A percentile compares a stretch with the other conserved stretches of the same genome.
Evolutionary conservation across 345 rosid species (phyloP).

Genomic region (Boechera stricta): DNA sequence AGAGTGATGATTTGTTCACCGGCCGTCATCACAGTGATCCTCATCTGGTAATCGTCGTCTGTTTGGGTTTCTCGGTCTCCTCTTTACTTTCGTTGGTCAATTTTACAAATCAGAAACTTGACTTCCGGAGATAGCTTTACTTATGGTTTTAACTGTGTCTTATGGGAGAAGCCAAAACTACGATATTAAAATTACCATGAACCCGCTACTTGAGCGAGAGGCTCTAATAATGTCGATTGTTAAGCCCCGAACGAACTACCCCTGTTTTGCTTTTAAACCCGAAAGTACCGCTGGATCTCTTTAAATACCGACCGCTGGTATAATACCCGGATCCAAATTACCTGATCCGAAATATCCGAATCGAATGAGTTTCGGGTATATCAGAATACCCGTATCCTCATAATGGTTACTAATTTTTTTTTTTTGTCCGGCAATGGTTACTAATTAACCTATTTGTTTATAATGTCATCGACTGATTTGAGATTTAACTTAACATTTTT

Average conservation of each 20-base stretch:
- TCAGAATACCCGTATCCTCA: neutral
- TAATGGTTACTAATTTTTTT: neutral
- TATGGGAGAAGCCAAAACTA: slow-evolving; percentile 24
- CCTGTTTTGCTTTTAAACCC: neutral
- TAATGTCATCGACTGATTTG: neutral
- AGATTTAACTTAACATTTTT: neutral
- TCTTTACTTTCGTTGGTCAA: slow-evolving; percentile 8
- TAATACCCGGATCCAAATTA: no score
- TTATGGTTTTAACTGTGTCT: slow-evolving; percentile 18
- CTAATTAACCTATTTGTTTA: neutral
- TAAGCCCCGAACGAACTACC: slow-evolving; percentile 1
- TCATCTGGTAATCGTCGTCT: slow-evolving; percentile 55
- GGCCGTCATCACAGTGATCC: slow-evolving; percentile 88
- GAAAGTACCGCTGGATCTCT: neutral
- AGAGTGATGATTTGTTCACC: slow-evolving; percentile 82
- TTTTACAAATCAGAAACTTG: slow-evolving; percentile 16
- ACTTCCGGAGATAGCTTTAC: slow-evolving; percentile 25
- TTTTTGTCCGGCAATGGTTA: no score
- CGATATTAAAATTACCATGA: neutral
- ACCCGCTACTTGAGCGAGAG: neutral
- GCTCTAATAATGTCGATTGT: neutral
- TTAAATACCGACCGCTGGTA: neutral
- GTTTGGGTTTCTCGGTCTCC: slow-evolving; percentile 21
- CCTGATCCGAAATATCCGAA: no score
- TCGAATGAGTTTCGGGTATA: no score